Percentiles rank a stretch among this genome's conserved stretches.
Conservation (phyloP, 1,284 basidiomycete genomes). For the Ustilago bromivora region DNA sequence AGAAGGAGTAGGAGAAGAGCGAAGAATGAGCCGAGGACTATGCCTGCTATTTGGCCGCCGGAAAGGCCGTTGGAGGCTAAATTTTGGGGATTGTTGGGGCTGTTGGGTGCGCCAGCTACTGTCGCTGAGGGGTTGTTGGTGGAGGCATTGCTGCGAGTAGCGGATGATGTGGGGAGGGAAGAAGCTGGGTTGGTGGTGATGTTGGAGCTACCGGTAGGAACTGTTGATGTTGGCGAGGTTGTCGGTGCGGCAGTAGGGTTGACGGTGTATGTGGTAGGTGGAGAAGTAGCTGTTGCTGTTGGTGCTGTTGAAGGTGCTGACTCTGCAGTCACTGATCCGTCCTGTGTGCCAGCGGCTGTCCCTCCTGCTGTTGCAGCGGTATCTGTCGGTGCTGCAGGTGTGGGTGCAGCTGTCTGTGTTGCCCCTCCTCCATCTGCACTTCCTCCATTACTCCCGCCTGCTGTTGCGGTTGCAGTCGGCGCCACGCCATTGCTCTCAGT, state of each 20-base stretch:
- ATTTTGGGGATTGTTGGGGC: slow-evolving; percentile 11
- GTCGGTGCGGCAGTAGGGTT: slow-evolving; percentile 2
- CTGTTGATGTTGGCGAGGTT: background rate
- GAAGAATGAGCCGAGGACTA: slow-evolving; percentile 52
- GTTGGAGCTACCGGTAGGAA: background rate
- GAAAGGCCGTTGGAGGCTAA: slow-evolving; percentile 23
- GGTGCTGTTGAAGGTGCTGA: slow-evolving; percentile 11
- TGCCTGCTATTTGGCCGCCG: slow-evolving; percentile 59
- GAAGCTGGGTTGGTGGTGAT: background rate
- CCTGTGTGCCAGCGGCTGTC: slow-evolving; percentile 6
- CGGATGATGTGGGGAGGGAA: background rate
- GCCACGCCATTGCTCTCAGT: background rate
- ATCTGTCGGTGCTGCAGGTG: slow-evolving; percentile 2
- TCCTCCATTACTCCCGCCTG: background rate
- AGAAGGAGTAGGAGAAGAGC: slow-evolving; percentile 49
- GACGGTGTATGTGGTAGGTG: background rate
- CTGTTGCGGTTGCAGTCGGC: background rate
- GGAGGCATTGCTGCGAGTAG: background rate
- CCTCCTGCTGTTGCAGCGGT: slow-evolving; percentile 3
- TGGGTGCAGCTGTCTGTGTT: slow-evolving; percentile 7
- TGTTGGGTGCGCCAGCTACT: slow-evolving; percentile 18
- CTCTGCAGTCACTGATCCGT: slow-evolving; percentile 16
- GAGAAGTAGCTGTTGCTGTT: background rate
- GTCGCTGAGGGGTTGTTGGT: slow-evolving; percentile 24
- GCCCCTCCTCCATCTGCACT: background rate